Evolutionary conservation across 2,329 filamentous ascomycete genomes (phyloP), one percentile per base, ranked within the genome.

Genomic region (Fusarium sp.): DNA sequence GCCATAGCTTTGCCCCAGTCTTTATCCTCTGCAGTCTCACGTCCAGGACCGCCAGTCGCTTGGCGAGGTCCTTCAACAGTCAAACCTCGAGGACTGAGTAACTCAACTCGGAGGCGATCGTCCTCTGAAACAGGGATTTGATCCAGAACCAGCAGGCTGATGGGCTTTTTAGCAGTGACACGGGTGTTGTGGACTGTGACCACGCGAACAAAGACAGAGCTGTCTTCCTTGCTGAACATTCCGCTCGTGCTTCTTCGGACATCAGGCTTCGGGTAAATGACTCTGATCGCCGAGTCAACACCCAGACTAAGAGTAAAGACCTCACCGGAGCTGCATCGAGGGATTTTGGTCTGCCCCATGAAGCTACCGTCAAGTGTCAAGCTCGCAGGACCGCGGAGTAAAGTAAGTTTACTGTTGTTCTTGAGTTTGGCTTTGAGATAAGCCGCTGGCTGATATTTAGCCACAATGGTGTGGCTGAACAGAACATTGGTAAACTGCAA

Each of bases 291-390:
- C 6, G 89, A 89, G 76, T 91, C 90, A 10, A 91, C 82, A n/a
- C 90, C 90, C 0, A 92, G 82, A 53, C 83, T 83, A 3, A 92
- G 81, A 28, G 80, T 82, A 77, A 92, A 87, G 3, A 77, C 73
- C 57, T 89, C 87, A 41, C 88, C 88, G 0, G 88, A 81, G 50
- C 84, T 86, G 77, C 89, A 90, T 35, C 86, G 85, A 5, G 89
- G 88, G 38, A 91, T 81, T 2, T 77, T 82, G 4, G 86, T 85
- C 61, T 87, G 87, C 7, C 90, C 90, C 61, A 92, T 82, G 79
- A 91, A 92, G 14, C 85, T 85, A 7, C 89, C 88, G 76, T 92
- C 90, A n/a, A 92, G 85, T 1, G 88, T 91, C 13, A 92, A 82
- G 10, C 89, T 88, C 0, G 85, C 84, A 3, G 84, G 84, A 9